Evolutionary conservation across 1,139 yeast species (phyloP), one percentile per base, ranked within the genome.

Genomic region (Protomyces inouyei): DNA sequence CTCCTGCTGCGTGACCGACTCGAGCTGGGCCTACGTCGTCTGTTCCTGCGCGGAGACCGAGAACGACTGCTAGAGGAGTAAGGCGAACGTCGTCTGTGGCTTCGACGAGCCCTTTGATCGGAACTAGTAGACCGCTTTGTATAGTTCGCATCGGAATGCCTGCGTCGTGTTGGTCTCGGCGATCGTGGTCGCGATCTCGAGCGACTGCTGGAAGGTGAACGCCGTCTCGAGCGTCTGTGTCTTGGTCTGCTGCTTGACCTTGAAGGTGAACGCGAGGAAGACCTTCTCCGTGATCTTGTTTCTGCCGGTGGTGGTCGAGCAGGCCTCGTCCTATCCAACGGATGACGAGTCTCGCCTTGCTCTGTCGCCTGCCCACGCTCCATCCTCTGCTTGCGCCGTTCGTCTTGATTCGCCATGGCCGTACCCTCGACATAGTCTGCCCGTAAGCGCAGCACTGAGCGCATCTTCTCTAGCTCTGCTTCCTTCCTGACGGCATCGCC

Each of bases 351-450:
- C n/a, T 38, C 43, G 4, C n/a, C 14, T 43, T 43, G 48, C 12
- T 16, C 48, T 16, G 48, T 23, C 14, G 25, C 48, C 21, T 43
- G 23, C 4, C 21, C 48, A 5, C 14, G 48, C 10, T 43, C 48
- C 2, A 43, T 1, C 48, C 48, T n/a, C 10, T 43, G 14, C 25
- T 43, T n/a, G 25, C 25, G 48, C 10, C 48, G 48, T 18, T n/a
- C 48, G 8, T n/a, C 48, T 18, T 43, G 48, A 8, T 18, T 4
- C 25, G 48, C 48, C 46, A 63, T 45, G 4, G 65, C 65, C 14
- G 55, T 55, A 0, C 65, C 65, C 16, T 63, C 65, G 21, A 55
- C 56, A 52, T 63, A 63, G 53, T 63, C 65, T 6, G 55, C 55
- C 1, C 57, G 53, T 16, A 63, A 45, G 3, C 61, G 65, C 28